Base-by-base conservation (phyloP, 805 yeast genomes). In the Cyberlindnera maritima region DNA sequence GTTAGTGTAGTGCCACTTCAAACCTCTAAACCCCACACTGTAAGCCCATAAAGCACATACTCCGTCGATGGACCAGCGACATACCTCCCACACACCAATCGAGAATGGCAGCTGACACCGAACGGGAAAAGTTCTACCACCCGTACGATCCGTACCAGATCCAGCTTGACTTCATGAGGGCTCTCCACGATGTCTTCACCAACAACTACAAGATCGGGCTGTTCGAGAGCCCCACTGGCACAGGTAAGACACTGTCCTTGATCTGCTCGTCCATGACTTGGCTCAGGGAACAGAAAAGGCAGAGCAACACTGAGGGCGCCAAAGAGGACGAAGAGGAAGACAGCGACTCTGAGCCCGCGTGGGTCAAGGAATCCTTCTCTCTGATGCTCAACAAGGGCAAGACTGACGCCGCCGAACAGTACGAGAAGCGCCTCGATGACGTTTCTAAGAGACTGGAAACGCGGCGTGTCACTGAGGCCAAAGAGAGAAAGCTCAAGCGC, bases 161-260 rank as follows among this genome's bases (percentile, higher is more conserved):
- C 51, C 98, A 91, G 62, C 36, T 75, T 19, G 77, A 83, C 49
- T 75, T 91, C 54, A 91, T 91, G 97, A 68, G 71, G 26, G 77
- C 82, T 18, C 74, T 92, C n/a, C 85, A 85, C 56, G 76, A 76
- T 20, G 74, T 87, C 1, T 70, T 91, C 15, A 70, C 71, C 4
- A 70, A 72, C 11, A 63, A 59, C 37, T 76, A 72, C 57, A 88
- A 85, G 60, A 70, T 91, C 2, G 96, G 95, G 0, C 71, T 91
- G 1, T 83, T 91, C 58, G 97, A 91, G 62, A 84, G 94, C 47
- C 98, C 98, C 0, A 91, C 98, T 0, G 98, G 98, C 7, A 88
- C 91, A 1, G 97, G 98, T 3, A 91, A 91, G 64, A 90, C 97
- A 0, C 68, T 92, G 3, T 88, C 96, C 0, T 66, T 91, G 39